Conservation (phyloP, 805 yeast species). For the Barnettozyma botsteinii region DNA sequence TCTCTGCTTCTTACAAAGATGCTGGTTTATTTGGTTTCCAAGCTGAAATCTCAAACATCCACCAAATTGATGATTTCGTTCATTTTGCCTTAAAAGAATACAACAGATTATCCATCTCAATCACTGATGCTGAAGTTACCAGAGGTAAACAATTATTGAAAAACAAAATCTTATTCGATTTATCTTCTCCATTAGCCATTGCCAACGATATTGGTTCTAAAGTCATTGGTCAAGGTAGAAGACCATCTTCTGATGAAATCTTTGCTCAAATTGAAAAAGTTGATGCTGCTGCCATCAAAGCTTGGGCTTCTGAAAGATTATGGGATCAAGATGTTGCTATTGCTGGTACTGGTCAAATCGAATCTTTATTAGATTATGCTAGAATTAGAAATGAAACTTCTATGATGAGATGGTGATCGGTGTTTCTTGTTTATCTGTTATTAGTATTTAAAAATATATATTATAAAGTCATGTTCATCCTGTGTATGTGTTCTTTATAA, state of each 20-base stretch:
- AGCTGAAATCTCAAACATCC: conserved; percentile 56
- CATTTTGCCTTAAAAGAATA: conserved; percentile 83
- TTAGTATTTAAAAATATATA: conserved; percentile 1
- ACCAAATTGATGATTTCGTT: conserved; percentile 63
- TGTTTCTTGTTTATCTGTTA: conserved; percentile 3
- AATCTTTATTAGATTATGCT: conserved; percentile 76
- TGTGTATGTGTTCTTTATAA: not conserved
- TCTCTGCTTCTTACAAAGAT: conserved; percentile 67
- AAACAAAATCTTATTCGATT: conserved; percentile 48
- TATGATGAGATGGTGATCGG: conserved; percentile 71
- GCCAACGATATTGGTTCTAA: conserved; percentile 54
- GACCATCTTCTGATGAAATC: conserved; percentile 54
- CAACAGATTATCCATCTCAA: conserved; percentile 75
- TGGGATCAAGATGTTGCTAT: conserved; percentile 85
- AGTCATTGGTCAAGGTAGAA: conserved; percentile 55
- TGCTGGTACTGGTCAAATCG: conserved; percentile 83
- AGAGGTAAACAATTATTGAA: conserved; percentile 72
- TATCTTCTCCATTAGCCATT: conserved; percentile 44
- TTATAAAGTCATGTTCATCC: conserved; percentile 1
- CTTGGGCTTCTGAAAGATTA: conserved; percentile 70
- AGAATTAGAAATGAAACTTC: conserved; percentile 88
- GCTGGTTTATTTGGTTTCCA: conserved; percentile 82
- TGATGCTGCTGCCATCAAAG: conserved; percentile 50
- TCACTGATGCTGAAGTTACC: conserved; percentile 71
- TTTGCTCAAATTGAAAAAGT: conserved; percentile 59